Conservation (phyloP, 1,139 yeast species). For the Arxiozyma telluris region DNA sequence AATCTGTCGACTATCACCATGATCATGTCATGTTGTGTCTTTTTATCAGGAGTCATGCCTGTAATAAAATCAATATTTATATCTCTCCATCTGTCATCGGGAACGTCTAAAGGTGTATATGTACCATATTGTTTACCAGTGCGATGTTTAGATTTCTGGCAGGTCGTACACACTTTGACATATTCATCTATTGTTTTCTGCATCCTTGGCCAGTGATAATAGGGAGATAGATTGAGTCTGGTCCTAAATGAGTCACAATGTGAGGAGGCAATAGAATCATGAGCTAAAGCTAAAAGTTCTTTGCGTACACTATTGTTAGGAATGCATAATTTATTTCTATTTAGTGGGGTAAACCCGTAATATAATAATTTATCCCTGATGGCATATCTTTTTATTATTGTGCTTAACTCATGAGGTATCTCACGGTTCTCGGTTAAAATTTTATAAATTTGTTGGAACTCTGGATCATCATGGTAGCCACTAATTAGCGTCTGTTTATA, state of each 20-base stretch:
- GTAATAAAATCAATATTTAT: constrained; percentile 2
- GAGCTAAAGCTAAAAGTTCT: not conserved
- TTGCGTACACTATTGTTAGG: not conserved
- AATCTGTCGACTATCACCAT: not conserved
- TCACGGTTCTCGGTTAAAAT: no score
- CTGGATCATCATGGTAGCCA: not conserved
- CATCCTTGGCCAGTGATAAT: constrained; percentile 1
- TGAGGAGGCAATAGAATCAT: not conserved
- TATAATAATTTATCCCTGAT: not conserved
- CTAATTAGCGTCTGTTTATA: no score
- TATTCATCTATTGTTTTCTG: not conserved
- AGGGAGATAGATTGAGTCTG: not conserved
- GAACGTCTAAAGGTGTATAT: not conserved
- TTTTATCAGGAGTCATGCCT: not conserved
- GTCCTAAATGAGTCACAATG: not conserved
- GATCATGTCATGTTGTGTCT: not conserved
- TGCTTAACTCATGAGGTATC: not conserved
- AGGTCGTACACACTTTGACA: not conserved
- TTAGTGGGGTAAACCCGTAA: not conserved
- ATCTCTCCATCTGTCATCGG: not conserved
- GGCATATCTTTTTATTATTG: not conserved
- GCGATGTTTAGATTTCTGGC: constrained; percentile 1
- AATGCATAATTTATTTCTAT: not conserved
- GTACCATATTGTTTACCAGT: not conserved
- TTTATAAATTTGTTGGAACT: no score